phyloP scores from a whole-genome alignment of 768 basidiomycete species.

The Boletus sp. region DNA sequence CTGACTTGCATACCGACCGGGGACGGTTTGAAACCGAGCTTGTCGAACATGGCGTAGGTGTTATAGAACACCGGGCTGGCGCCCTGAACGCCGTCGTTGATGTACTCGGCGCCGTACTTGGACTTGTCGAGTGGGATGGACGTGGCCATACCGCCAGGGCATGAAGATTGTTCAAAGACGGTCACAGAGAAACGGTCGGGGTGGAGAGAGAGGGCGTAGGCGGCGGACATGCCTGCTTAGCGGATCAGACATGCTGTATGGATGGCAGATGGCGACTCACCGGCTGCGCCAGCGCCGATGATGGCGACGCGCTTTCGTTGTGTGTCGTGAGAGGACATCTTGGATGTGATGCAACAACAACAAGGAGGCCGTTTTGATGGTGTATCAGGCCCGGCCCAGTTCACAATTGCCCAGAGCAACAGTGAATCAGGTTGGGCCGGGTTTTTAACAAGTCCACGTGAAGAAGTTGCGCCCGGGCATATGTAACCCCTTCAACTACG shows the following conservation, averaged over 20 bases:
- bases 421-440: neutral
- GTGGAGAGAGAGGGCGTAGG: neutral
- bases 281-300: neutral
- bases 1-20: neutral
- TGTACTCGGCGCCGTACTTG: neutral
- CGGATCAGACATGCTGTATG: neutral
- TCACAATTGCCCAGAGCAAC: neutral
- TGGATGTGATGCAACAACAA: neutral
- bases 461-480: too few relatives aligned
- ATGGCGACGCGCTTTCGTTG: neutral
- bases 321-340: neutral
- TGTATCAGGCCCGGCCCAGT: neutral
- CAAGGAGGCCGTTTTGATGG: neutral
- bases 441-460: neutral
- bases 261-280: neutral
- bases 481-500: too few relatives aligned
- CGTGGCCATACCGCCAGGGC: neutral
- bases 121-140: neutral
- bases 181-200: neutral
- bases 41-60: neutral
- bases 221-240: neutral
- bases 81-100: neutral
- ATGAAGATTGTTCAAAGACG: neutral
- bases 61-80: neutral
- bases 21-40: neutral